Conservation (phyloP, 2,329 filamentous ascomycete genomes). For the Pseudocercospora vitis region DNA sequence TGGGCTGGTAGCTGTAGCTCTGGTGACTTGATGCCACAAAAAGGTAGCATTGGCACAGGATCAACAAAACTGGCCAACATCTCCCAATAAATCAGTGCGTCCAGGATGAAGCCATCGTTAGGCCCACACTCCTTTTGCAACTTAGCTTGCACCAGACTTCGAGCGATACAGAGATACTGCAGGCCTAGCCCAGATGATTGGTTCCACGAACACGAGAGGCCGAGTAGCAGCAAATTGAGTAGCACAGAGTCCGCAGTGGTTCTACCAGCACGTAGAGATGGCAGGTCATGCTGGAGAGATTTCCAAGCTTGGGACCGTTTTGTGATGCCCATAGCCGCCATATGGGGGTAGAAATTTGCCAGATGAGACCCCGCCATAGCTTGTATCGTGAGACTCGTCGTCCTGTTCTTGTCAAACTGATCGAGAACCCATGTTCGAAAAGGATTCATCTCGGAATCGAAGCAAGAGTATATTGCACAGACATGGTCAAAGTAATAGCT, state of each 20-base stretch:
- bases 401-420: conserved; percentile 58
- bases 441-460: conserved; percentile 62
- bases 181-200: conserved; percentile 57
- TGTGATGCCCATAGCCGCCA: conserved; percentile 51
- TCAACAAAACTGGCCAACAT: conserved; percentile 58
- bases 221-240: conserved; percentile 4
- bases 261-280: conserved; percentile 45
- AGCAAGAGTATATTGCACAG: conserved; percentile 62
- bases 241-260: conserved; percentile 49
- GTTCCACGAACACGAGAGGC: conserved; percentile 55
- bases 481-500: conserved; percentile 66
- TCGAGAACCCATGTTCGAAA: conserved; percentile 60
- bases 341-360: conserved; percentile 57
- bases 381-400: conserved; percentile 61
- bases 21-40: conserved; percentile 42
- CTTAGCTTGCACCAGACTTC: conserved; percentile 46
- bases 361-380: conserved; percentile 65
- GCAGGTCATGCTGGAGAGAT: conserved; percentile 51
- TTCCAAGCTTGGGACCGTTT: conserved; percentile 56
- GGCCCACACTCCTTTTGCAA: conserved; percentile 37
- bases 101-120: conserved; percentile 51
- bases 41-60: conserved; percentile 28
- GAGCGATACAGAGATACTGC: conserved; percentile 53
- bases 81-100: conserved; percentile 59
- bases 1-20: conserved; percentile 25